Evolutionary conservation across 202 grass and related monocot genomes (phyloP).

Genomic region (Panicum hallii): DNA sequence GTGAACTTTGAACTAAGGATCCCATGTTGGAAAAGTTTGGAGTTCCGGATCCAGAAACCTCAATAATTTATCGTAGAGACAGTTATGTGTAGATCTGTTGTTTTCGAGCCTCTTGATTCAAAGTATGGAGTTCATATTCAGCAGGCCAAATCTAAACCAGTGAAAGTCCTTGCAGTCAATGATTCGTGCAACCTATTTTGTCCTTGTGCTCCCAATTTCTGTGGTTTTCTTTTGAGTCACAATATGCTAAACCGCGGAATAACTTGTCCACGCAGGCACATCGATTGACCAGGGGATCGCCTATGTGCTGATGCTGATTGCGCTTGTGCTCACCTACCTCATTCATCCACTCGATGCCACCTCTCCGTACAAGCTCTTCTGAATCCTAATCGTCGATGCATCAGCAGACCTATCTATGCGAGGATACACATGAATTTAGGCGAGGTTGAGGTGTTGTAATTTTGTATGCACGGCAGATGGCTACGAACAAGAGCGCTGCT

Average conservation of each 20-base stretch:
- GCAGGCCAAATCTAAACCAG: background rate
- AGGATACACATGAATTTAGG: constrained; percentile 30
- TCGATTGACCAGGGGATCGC: constrained; percentile 91
- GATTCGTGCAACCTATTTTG: background rate
- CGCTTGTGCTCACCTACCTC: constrained; percentile 86
- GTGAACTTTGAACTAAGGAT: constrained; percentile 16
- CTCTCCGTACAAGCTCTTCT: constrained; percentile 79
- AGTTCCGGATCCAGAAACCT: background rate
- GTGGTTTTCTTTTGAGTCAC: background rate
- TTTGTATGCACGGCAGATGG: constrained; percentile 18
- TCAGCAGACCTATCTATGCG: constrained; percentile 10
- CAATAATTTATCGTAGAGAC: too few species aligned
- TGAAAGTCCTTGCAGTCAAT: background rate
- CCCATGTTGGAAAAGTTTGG: constrained; percentile 10
- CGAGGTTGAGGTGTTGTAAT: constrained; percentile 19
- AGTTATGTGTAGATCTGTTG: background rate
- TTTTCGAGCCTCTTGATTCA: background rate
- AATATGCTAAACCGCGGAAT: constrained; percentile 17
- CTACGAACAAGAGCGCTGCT: constrained; percentile 38
- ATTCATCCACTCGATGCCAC: constrained; percentile 79
- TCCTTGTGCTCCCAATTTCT: background rate
- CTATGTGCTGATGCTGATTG: constrained; percentile 79
- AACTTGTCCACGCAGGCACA: constrained; percentile 51
- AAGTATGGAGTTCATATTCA: background rate
- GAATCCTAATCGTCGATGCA: constrained; percentile 26